A percentile compares a stretch with the other conserved stretches of the same genome.
These are phyloP conservation scores for Fusarium newnesense DNA, from an alignment of 2,329 filamentous ascomycete genomes.

Conservation along the genomic window DNA sequence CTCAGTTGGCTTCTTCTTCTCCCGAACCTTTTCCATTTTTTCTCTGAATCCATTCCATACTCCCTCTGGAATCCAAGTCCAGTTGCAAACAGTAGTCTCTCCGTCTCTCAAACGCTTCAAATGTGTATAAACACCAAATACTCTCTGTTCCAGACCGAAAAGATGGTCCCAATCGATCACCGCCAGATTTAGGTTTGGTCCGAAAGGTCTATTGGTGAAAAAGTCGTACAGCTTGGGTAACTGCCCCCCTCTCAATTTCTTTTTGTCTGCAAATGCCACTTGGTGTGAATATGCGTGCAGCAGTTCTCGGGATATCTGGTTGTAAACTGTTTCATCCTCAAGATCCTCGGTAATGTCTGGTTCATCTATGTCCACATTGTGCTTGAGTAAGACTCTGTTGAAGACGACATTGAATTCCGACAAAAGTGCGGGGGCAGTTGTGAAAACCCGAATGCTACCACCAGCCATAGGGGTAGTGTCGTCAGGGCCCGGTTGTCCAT, in stretches of 20 bases:
- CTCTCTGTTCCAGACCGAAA: background rate
- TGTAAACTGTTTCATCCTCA: background rate
- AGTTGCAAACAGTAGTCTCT: background rate
- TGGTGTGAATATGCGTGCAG: background rate
- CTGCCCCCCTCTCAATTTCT: background rate
- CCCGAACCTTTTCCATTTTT: background rate
- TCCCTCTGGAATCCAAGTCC: background rate
- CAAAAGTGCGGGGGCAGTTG: background rate
- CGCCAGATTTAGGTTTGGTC: background rate
- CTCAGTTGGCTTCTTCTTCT: no score
- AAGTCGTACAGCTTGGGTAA: background rate
- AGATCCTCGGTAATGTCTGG: accelerated
- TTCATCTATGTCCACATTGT: background rate
- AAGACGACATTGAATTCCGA: background rate
- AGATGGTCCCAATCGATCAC: background rate
- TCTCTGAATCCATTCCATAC: background rate
- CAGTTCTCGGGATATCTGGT: background rate
- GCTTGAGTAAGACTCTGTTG: background rate
- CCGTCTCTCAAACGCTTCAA: background rate
- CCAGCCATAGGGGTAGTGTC: background rate
- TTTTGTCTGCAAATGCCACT: background rate
- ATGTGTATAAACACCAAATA: background rate
- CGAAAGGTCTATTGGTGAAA: background rate
- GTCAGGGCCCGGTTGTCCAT: background rate
- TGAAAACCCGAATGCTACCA: background rate